Evolutionary conservation across 805 yeast genomes (phyloP).

Genomic region (Sugiyamaella americana): DNA sequence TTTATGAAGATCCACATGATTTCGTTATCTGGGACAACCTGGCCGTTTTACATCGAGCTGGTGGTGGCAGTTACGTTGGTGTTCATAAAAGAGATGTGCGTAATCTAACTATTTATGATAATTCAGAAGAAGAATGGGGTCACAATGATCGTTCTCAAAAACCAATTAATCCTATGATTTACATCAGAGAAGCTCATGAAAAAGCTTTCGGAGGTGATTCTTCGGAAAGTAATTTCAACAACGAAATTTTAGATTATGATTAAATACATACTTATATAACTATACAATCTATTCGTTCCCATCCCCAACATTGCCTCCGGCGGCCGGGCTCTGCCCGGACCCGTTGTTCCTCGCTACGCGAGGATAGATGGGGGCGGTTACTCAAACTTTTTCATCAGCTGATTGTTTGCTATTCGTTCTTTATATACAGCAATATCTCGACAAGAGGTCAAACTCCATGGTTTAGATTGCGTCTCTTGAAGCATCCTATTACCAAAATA

Average conservation of each 20-base stretch:
- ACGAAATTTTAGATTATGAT: conserved; percentile 10
- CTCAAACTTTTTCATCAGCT: background rate
- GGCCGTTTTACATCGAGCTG: conserved; percentile 10
- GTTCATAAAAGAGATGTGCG: conserved; percentile 7
- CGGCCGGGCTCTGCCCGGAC: background rate
- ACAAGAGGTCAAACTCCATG: background rate
- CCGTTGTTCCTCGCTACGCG: background rate
- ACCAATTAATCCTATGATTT: conserved; percentile 4
- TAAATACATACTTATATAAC: background rate
- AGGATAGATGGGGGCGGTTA: background rate
- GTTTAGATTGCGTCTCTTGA: background rate
- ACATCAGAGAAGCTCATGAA: conserved; percentile 9
- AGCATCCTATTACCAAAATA: background rate
- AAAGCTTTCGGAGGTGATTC: conserved; percentile 7
- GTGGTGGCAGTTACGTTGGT: conserved; percentile 9
- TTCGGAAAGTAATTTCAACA: conserved; percentile 2
- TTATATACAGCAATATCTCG: background rate
- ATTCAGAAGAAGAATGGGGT: conserved; percentile 10
- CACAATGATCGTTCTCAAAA: conserved; percentile 5
- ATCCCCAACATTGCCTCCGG: background rate
- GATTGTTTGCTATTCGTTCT: background rate
- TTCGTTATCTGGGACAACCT: conserved; percentile 9
- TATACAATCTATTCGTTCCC: background rate
- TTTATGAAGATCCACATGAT: conserved; percentile 6
- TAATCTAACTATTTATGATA: conserved; percentile 11